Evolutionary conservation across 139 green algal species (phyloP), one percentile per base, ranked within the genome.

Genomic region (Coelastrella sp.): DNA sequence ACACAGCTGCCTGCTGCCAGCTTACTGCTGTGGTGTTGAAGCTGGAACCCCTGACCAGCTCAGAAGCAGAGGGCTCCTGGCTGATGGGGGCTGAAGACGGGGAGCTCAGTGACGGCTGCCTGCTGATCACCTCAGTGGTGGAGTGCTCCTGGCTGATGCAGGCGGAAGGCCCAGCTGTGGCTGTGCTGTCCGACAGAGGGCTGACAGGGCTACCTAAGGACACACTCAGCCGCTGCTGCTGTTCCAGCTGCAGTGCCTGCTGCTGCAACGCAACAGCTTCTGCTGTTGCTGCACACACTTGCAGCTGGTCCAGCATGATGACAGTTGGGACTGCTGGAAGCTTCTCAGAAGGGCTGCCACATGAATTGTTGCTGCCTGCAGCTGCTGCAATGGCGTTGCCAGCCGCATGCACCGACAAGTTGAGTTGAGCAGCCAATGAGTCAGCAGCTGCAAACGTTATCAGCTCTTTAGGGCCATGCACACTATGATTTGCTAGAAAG

Each of bases 51-150:
- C 70, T 25, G 14, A 8, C 57, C 49, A 68, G 4, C 5, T 68
- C 84, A 88, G 49, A 49, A 79, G 72, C 85, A 89, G 85, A 89
- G 68, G 85, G 57, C 85, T 89, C 72, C 56, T 83, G 56, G n/a
- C 85, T 82, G 15, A 84, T 14, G 6, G 60, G 14, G 11, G 24
- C n/a, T 19, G 82, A 14, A n/a, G 65, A 57, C 25, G 76, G 49
- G 7, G 61, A 90, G 60, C 35, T n/a, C 4, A 8, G 27, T 12
- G 87, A 90, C 58, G 76, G 61, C 76, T 79, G 27, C 76, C 75
- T 78, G 35, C 76, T 86, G 19, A 86, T 76, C 7, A 90, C 87
- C 35, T 90, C 87, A 20, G 87, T 90, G 6, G 87, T 90, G 25
- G 76, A 86, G 49, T 90, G 76, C 87, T 90, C 87, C 17, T 63